These are phyloP conservation scores for Hyparrhenia diplandra DNA, from an alignment of 176 grass and related monocot species.

Conservation along the genomic window DNA sequence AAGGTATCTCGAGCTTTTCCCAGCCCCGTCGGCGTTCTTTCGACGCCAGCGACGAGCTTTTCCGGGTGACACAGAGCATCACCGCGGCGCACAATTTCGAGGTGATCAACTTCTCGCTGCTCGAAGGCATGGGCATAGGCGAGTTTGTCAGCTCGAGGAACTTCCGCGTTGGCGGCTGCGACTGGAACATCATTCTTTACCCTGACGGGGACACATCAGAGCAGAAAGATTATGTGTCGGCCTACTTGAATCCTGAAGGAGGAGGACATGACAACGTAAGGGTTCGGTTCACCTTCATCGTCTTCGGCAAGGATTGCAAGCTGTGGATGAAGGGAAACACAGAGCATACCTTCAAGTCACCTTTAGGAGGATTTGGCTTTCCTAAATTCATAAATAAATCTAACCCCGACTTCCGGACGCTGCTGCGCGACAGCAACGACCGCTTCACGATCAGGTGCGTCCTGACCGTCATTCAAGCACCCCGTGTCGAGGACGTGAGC, in stretches of 20 bases:
- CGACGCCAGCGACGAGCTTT: conserved; percentile 18
- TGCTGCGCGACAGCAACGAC: fast-evolving
- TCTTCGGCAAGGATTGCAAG: not conserved
- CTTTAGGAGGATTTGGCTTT: fast-evolving
- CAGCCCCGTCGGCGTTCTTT: too few species aligned
- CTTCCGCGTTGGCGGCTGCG: conserved; percentile 33
- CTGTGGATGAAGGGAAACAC: fast-evolving
- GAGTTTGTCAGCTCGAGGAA: conserved; percentile 11
- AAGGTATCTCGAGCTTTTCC: too few species aligned
- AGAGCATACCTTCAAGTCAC: not conserved
- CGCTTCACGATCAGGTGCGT: not conserved
- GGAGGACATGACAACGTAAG: not conserved
- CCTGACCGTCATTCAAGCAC: not conserved
- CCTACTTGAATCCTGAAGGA: not conserved
- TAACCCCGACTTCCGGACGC: not conserved
- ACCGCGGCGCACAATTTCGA: conserved; percentile 31
- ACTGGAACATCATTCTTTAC: conserved; percentile 34
- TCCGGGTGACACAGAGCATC: conserved; percentile 14
- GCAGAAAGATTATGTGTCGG: not conserved
- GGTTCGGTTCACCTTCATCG: not conserved
- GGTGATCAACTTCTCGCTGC: conserved; percentile 30
- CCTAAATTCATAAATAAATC: fast-evolving
- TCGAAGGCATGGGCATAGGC: conserved; percentile 31
- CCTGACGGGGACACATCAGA: not conserved
- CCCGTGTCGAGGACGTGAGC: not conserved